Conservation (phyloP, 371 early-diverging fungal species). For the Zancudomyces culisetae region DNA sequence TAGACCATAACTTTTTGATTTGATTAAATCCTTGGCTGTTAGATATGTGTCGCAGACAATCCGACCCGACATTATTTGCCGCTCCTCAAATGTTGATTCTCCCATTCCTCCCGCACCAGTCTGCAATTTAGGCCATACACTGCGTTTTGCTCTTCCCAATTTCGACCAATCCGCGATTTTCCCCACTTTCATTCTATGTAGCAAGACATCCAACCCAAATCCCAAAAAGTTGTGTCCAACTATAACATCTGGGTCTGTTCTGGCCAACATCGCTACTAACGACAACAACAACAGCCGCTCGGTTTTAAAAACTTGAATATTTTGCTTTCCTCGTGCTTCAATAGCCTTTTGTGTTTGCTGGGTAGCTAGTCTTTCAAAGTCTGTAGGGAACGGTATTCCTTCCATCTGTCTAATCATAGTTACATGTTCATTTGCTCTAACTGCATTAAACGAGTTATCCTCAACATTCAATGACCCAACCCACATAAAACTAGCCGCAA, state of each 20-base stretch:
- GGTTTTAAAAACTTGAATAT: slow-evolving; percentile 12
- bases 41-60: slow-evolving; percentile 88
- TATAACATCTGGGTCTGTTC: slow-evolving; percentile 78
- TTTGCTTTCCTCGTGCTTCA: slow-evolving; percentile 4
- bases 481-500: slow-evolving; percentile 42
- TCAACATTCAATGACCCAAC: slow-evolving; percentile 27
- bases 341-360: slow-evolving; percentile 8
- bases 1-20: slow-evolving; percentile 71
- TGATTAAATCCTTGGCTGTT: slow-evolving; percentile 68
- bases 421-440: slow-evolving; percentile 27
- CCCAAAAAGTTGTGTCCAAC: slow-evolving; percentile 94
- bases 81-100: slow-evolving; percentile 37
- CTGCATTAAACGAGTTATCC: not conserved
- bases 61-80: slow-evolving; percentile 66
- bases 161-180: slow-evolving; percentile 58
- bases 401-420: slow-evolving; percentile 35
- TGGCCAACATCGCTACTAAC: slow-evolving; percentile 41
- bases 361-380: slow-evolving; percentile 16
- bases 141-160: slow-evolving; percentile 65
- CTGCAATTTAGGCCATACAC: slow-evolving; percentile 26
- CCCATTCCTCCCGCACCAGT: slow-evolving; percentile 64
- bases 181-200: slow-evolving; percentile 77
- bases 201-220: slow-evolving; percentile 76
- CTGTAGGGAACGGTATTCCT: slow-evolving; percentile 26
- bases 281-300: slow-evolving; percentile 26